Conservation (phyloP, 345 rosid genomes). For the Hypericum androsaemum region DNA sequence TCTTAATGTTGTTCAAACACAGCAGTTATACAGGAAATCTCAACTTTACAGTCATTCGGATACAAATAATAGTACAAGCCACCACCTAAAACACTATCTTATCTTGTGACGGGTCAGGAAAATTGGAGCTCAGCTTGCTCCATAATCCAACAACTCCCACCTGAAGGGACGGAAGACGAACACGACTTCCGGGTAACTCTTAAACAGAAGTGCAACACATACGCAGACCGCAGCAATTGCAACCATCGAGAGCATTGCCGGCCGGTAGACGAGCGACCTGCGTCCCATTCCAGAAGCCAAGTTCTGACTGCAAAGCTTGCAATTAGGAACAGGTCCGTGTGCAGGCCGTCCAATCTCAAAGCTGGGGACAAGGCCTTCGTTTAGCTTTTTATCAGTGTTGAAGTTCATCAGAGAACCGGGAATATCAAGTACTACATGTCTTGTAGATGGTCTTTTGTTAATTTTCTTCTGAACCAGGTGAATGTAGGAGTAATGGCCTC, state of each 20-base stretch:
- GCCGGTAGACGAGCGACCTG: slow-evolving; percentile 67
- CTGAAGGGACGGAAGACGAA: slow-evolving; percentile 89
- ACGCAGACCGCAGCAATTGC: slow-evolving; percentile 96
- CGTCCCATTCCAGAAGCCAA: slow-evolving; percentile 35
- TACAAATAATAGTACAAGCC: slow-evolving; percentile 19
- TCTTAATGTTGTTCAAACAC: slow-evolving; percentile 16
- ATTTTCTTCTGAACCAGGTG: slow-evolving; percentile 81
- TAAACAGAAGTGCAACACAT: slow-evolving; percentile 91
- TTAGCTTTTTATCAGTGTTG: slow-evolving; percentile 32
- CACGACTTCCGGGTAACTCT: slow-evolving; percentile 89
- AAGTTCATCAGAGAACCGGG: slow-evolving; percentile 23
- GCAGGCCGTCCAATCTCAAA: slow-evolving; percentile 45
- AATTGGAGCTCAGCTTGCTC: slow-evolving; percentile 47
- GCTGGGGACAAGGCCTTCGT: slow-evolving; percentile 26
- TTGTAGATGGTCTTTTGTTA: slow-evolving; percentile 36
- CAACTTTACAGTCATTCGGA: slow-evolving; percentile 31
- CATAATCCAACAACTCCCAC: slow-evolving; percentile 88
- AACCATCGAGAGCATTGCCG: slow-evolving; percentile 95
- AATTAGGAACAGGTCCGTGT: slow-evolving; percentile 20
- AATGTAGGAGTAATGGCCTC: slow-evolving; percentile 93
- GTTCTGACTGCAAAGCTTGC: slow-evolving; percentile 70
- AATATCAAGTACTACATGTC: slow-evolving; percentile 57
- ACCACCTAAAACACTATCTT: background rate
- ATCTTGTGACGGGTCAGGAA: slow-evolving; percentile 9
- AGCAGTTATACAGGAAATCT: slow-evolving; percentile 24